Evolutionary conservation across 345 rosid species (phyloP).

Genomic region (Syzygium aromaticum): DNA sequence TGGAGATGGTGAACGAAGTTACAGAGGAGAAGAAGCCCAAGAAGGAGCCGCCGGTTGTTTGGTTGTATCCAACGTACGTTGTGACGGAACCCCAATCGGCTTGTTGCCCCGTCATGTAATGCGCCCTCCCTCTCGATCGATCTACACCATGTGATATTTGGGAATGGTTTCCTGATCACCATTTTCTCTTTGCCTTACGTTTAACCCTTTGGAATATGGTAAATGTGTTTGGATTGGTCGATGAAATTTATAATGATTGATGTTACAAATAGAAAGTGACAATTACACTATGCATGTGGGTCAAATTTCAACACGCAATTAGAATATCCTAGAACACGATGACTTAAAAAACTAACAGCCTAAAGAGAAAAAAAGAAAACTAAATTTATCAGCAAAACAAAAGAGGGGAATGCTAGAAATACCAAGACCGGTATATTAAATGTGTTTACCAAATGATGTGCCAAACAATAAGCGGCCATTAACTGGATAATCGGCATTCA

Average conservation of each 20-base stretch:
- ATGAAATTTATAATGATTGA: not conserved
- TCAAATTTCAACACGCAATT: not conserved
- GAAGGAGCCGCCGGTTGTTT: not conserved
- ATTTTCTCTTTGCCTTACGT: not conserved
- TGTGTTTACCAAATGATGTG: not conserved
- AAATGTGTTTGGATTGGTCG: not conserved
- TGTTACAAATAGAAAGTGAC: not conserved
- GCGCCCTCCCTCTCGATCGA: not conserved
- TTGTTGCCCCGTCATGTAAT: not conserved
- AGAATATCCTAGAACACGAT: not conserved
- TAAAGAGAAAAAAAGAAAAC: not conserved
- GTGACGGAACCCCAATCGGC: not conserved
- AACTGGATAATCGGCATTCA: not conserved
- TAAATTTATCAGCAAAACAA: not conserved
- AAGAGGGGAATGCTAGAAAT: not conserved
- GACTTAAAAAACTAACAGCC: not conserved
- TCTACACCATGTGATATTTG: not conserved
- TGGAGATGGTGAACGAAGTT: not conserved
- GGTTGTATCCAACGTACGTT: not conserved
- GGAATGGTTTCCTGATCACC: not conserved
- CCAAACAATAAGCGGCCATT: not conserved
- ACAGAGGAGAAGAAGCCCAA: not conserved
- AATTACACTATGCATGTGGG: not conserved
- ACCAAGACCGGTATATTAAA: not conserved
- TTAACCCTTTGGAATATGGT: not conserved